Base-by-base conservation (phyloP, 2,329 filamentous ascomycete genomes). In the Monilinia aucupariae region DNA sequence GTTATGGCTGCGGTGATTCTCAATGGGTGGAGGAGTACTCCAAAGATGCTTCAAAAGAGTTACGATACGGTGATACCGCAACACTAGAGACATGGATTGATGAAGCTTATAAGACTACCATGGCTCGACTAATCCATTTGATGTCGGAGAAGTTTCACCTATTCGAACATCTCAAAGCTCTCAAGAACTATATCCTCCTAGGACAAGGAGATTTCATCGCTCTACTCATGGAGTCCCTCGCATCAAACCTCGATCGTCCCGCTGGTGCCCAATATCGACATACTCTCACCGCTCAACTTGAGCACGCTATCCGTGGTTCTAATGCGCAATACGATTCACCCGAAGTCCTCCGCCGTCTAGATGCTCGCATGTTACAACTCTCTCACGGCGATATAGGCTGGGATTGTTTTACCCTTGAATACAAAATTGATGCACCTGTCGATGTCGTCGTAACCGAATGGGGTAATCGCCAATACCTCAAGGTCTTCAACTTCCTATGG, bases 401-500 rank as follows among this genome's bases (percentile, higher is more conserved):
- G 94, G 94, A 99, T 73, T 96, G 96, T 73, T 99, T 99, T 77
- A 99, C 94, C 0, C 85, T 99, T 10, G 96, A 99, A 75, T 99
- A 99, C 78, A 97, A 97, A 75, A 94, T 99, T 69, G 92, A 96
- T 74, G 90, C 93, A 2, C 94, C 94, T 0, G 90, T 97, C 30
- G 94, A 99, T 74, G 94, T 99, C 34, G 92, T 99, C 54, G 92
- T 99, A 47, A 97, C 93, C 0, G 91, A 96, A 49, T 97, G 92
- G 85, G 92, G 92, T 52, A 93, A 90, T 68, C 90, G 93, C 27
- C 93, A 99, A 74, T 99, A 99, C 74, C 87, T 99, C 70, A 97
- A 97, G 74, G 91, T 99, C 12, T 99, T 99, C 83, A 99, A 99
- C 76, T 97, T 99, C 73, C 82, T 99, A 3, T 99, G 94, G 93